These are phyloP conservation scores for barley (Hordeum vulgare) DNA, from an alignment of 176 grass and related monocot genomes.

Conservation along the genomic window DNA sequence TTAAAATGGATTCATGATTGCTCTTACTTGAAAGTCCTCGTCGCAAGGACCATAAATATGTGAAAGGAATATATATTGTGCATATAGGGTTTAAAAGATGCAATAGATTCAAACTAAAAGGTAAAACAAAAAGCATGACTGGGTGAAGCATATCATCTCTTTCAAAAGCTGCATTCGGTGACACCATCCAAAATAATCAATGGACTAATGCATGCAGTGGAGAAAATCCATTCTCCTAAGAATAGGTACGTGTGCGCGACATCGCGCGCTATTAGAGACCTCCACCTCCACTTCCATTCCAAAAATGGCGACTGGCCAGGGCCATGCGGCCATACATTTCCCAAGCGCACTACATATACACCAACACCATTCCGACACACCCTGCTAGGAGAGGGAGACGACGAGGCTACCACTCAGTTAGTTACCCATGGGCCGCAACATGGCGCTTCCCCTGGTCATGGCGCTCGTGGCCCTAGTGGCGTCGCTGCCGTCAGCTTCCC, in stretches of 20 bases:
- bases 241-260: neutral
- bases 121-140: too few species aligned
- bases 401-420: neutral
- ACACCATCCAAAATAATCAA: too few species aligned
- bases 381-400: neutral
- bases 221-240: too few species aligned
- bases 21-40: too few species aligned
- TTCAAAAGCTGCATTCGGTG: too few species aligned
- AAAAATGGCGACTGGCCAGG: neutral
- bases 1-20: too few species aligned
- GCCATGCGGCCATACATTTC: neutral
- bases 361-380: neutral
- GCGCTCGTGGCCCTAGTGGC: neutral
- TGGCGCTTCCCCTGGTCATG: neutral
- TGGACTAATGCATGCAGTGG: too few species aligned
- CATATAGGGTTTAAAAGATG: too few species aligned
- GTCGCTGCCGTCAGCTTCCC: neutral
- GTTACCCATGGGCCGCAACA: neutral
- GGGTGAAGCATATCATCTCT: too few species aligned
- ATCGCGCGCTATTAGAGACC: neutral
- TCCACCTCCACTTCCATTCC: neutral
- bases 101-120: too few species aligned
- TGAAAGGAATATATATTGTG: too few species aligned
- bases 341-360: neutral
- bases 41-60: too few species aligned